Percentiles rank a stretch among this genome's conserved stretches.
Conservation (phyloP, 2,329 filamentous ascomycete species). For the Fusarium aywerte region DNA sequence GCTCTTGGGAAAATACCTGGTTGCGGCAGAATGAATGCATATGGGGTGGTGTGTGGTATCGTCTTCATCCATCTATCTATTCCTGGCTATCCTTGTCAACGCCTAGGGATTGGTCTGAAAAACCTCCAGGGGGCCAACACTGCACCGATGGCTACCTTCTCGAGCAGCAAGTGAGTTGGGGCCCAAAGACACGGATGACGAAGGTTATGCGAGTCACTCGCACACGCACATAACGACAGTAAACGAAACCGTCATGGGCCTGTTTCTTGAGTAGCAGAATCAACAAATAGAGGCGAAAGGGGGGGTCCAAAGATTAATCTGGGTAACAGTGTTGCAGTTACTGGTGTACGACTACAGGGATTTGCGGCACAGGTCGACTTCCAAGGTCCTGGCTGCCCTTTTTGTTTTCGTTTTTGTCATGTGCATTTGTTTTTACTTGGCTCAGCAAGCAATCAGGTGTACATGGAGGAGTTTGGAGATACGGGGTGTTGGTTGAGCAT, state of each 20-base stretch:
- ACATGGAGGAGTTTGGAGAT: slow-evolving; percentile 26
- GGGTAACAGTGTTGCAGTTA: slow-evolving; percentile 48
- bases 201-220: slow-evolving; percentile 4
- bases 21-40: slow-evolving; percentile 40
- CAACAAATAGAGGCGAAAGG: slow-evolving; percentile 33
- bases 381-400: slow-evolving; percentile 33
- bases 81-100: slow-evolving; percentile 17
- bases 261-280: slow-evolving; percentile 26
- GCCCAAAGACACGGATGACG: slow-evolving; percentile 2
- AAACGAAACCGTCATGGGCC: slow-evolving; percentile 32
- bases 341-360: slow-evolving; percentile 51
- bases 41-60: slow-evolving; percentile 33
- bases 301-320: slow-evolving; percentile 44
- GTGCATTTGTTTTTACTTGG: slow-evolving; percentile 23
- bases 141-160: not conserved
- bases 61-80: slow-evolving; percentile 12
- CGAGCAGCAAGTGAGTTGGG: not conserved
- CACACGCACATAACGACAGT: slow-evolving; percentile 31
- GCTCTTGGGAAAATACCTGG: slow-evolving; percentile 41
- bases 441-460: slow-evolving; percentile 30
- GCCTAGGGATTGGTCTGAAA: slow-evolving; percentile 20
- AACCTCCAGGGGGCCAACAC: slow-evolving; percentile 3
- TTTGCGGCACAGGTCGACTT: slow-evolving; percentile 40
- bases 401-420: slow-evolving; percentile 24
- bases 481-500: slow-evolving; percentile 18